Evolutionary conservation across 1,139 yeast genomes (phyloP), one percentile per base, ranked within the genome.

Genomic region (Candida neerlandica): DNA sequence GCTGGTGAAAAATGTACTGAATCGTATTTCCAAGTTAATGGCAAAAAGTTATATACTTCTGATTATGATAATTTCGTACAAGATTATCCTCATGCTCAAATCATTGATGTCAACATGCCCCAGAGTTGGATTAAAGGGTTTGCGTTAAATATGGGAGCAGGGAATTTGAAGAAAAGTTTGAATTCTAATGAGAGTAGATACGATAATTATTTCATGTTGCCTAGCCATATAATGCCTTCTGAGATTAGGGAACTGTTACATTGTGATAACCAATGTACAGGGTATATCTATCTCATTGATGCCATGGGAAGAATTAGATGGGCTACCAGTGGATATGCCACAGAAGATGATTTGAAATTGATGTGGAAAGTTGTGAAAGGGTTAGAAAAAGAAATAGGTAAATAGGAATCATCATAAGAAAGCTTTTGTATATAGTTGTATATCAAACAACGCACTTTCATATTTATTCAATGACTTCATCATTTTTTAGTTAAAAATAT

Each of bases 241-340:
- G 82, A 77, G 27, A 69, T 84, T 15, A 81, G 88, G 57, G 84
- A 84, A 49, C 69, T 80, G 19, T 70, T 94, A 40, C 71, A 80
- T 47, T 81, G 94, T 57, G 85, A 84, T 53, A 94, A 94, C 64
- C 79, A 82, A 43, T 88, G 87, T 57, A 82, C 96, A 1, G 98
- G 99, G 0, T 92, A 89, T 63, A 73, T 90, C 9, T 87, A 90
- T 58, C 72, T 94, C 15, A 77, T 94, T 34, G 99, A 94, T 61
- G 73, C 75, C 15, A 73, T 82, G 14, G 86, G 89, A 47, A 84
- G 80, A 58, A 85, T 94, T 45, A 76, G 99, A 59, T 94, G 98
- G 98, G 94, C 92, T 14, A 89, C 92, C 1, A 83, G 96, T 61
- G 99, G 99, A 1, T 80, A 78, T 45, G 86, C 96, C 2, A 75